A percentile compares a stretch with the other conserved stretches of the same genome.
These are phyloP conservation scores for Ustilago esculenta DNA, from an alignment of 1,284 basidiomycete genomes.

Conservation along the genomic window DNA sequence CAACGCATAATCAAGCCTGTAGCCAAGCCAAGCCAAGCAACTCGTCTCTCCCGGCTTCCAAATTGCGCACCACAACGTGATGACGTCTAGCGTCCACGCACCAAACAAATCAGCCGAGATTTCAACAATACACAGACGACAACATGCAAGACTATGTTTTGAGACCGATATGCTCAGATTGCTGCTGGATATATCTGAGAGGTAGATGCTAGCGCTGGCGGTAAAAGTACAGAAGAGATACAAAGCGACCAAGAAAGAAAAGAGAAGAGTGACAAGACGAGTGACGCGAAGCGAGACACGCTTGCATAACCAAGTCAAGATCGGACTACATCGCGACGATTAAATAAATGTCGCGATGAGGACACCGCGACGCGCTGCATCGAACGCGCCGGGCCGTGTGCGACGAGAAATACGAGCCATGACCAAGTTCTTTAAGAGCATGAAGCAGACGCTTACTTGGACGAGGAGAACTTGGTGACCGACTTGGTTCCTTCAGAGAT, in stretches of 20 bases:
- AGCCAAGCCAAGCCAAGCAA: too few relatives aligned
- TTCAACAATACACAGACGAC: background rate
- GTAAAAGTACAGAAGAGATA: slow-evolving; percentile 57
- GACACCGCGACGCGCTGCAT: slow-evolving; percentile 47
- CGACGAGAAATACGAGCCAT: background rate
- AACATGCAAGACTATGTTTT: slow-evolving; percentile 11
- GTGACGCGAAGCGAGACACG: too few relatives aligned
- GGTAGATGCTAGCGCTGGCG: slow-evolving; percentile 52
- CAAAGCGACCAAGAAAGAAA: slow-evolving; percentile 45
- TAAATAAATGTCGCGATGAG: too few relatives aligned
- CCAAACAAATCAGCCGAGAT: too few relatives aligned
- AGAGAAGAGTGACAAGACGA: slow-evolving; percentile 4
- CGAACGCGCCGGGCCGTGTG: slow-evolving; percentile 36
- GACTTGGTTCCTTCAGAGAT: slow-evolving; percentile 83
- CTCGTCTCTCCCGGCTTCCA: too few relatives aligned
- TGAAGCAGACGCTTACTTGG: slow-evolving; percentile 45
- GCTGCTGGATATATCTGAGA: slow-evolving; percentile 56
- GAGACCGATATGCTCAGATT: slow-evolving; percentile 56
- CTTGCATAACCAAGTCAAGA: too few relatives aligned
- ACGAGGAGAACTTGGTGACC: slow-evolving; percentile 72
- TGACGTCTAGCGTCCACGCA: too few relatives aligned
- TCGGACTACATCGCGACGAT: slow-evolving; percentile 2
- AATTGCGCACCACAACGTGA: too few relatives aligned
- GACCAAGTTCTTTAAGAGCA: background rate
- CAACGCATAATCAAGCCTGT: too few relatives aligned